These are phyloP conservation scores for Diaporthe citrichinensis DNA, from an alignment of 2,329 filamentous ascomycete genomes.

Conservation along the genomic window DNA sequence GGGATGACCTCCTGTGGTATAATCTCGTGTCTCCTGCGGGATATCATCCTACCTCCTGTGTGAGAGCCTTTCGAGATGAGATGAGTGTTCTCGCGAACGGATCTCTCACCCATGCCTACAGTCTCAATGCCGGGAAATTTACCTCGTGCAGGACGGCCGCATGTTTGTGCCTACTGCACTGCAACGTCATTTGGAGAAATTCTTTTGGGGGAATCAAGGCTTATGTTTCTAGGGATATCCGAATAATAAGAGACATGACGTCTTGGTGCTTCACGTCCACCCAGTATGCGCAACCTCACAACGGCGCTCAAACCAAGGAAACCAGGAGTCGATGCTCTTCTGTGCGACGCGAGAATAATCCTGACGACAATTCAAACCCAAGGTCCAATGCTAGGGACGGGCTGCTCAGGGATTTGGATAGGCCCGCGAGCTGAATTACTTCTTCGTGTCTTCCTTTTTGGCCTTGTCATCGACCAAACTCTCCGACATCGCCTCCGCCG, in stretches of 20 bases:
- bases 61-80: too few relatives aligned
- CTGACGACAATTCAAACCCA: neutral
- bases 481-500: conserved; percentile 72
- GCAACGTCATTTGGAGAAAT: neutral
- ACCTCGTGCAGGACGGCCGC: neutral
- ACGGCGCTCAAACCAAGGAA: neutral
- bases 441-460: conserved; percentile 48
- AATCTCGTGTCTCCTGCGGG: neutral
- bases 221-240: conserved; percentile 31
- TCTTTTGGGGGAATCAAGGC: conserved; percentile 8
- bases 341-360: neutral
- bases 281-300: neutral
- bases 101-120: neutral
- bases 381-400: neutral
- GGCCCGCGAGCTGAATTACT: conserved; percentile 48
- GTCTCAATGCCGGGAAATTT: neutral
- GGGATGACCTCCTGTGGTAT: too few relatives aligned
- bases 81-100: too few relatives aligned
- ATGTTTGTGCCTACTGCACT: neutral
- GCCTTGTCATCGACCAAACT: conserved; percentile 62
- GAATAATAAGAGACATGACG: conserved; percentile 7
- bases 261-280: conserved; percentile 2
- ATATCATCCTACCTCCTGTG: neutral
- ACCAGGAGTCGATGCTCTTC: neutral
- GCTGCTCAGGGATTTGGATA: neutral